Base-by-base conservation (phyloP, 2,329 filamentous ascomycete genomes). In the Hypoxylon sp. region DNA sequence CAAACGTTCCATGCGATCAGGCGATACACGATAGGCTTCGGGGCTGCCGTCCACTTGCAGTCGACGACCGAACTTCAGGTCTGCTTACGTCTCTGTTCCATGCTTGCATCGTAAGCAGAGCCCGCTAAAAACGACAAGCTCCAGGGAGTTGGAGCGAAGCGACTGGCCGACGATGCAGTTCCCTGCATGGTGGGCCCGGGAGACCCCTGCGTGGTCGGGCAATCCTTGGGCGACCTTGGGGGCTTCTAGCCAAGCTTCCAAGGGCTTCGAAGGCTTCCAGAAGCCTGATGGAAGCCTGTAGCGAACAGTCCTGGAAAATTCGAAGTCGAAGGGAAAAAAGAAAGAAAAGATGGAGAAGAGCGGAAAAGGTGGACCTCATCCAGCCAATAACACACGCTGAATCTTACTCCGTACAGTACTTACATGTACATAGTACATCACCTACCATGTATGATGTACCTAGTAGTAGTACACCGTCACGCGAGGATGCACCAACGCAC, bases 221-320 rank as follows among this genome's bases (percentile, higher is more conserved):
- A 20, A 41, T 6, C 37, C 67, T 62, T 67, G 62, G 41, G 50
- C 46, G 39, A 41, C 56, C 64, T 58, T 64, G 56, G 63, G 68
- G 69, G 63, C 66, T 67, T 69, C 66, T 69, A 59, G 62, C 68
- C 64, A 65, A 8, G 65, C 68, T 71, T 71, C 63, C 64, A 67
- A 61, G 54, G 54, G 56, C 59, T 64, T 68, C 34, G 64, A 70
- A 70, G 50, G 55, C 70, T 76, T 76, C 74, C 61, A 71, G 71
- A 73, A 74, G 67, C 32, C 68, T 69, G 64, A 71, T 75, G 59
- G 74, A 76, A 76, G 74, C 71, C 67, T 71, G 65, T 68, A 67
- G 56, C 64, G 70, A 70, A 70, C 52, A 24, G 13, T 6, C 43
- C 13, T 34, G 17, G 39, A 52, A 52, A 30, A 49, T 52, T 59